These are phyloP conservation scores for Teratosphaeria epicoccoides DNA, from an alignment of 2,329 filamentous ascomycete species.

Conservation along the genomic window DNA sequence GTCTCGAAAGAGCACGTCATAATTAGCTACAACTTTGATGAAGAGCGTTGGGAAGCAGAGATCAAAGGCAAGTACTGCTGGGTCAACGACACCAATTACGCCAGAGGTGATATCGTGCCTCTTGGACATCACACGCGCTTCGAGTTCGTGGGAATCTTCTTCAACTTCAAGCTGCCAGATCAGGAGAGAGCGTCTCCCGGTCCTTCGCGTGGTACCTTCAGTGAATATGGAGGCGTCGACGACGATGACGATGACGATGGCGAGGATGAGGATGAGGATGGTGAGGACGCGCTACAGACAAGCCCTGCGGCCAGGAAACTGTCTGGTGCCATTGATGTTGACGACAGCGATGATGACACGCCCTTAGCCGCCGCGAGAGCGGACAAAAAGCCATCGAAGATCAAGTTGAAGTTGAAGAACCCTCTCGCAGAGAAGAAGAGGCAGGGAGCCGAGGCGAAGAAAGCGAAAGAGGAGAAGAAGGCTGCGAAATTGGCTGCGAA, in stretches of 20 bases:
- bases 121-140: constrained; percentile 52
- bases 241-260: constrained; percentile 39
- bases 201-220: constrained; percentile 2
- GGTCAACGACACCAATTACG: constrained; percentile 42
- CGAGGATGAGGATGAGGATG: not conserved
- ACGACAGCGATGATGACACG: constrained; percentile 31
- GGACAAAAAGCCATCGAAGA: constrained; percentile 1
- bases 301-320: constrained; percentile 6
- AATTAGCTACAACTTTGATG: constrained; percentile 57
- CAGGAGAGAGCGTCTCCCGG: constrained; percentile 1
- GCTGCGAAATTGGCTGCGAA: constrained; percentile 7
- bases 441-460: constrained; percentile 10
- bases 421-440: constrained; percentile 22
- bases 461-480: constrained; percentile 4
- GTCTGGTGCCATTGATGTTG: constrained; percentile 37
- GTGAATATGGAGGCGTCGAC: not conserved
- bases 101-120: constrained; percentile 43
- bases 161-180: constrained; percentile 4
- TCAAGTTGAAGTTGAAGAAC: constrained; percentile 4
- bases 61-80: constrained; percentile 56
- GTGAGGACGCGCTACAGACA: not conserved
- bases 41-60: constrained; percentile 54
- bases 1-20: constrained; percentile 66
- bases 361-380: not conserved
- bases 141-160: not conserved